Evolutionary conservation across 1,284 basidiomycete genomes (phyloP), one percentile per base, ranked within the genome.

Genomic region (Apiotrichum gracile): DNA sequence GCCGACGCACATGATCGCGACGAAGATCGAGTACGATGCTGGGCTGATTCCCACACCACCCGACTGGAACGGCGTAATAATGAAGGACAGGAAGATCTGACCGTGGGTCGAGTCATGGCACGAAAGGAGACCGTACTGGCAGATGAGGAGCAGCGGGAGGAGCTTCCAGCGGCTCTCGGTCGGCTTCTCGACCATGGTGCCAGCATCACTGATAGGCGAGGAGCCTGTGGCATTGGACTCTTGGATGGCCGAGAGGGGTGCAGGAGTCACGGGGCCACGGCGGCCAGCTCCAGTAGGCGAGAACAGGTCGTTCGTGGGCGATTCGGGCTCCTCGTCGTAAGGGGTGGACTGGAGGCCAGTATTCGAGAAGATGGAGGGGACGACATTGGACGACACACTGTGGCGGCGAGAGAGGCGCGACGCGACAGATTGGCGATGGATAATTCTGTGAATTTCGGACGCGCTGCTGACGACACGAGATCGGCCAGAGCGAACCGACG

Each of bases 31-130:
- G 64, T 76, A 77, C 48, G 70, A 65, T 19, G 74, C 73, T 0
- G 76, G 76, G 38, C 68, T 69, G 19, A 76, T 68, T 9, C 76
- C 76, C 27, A 77, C 63, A 34, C 76, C 76, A 6, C 76, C 76
- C 5, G 69, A 70, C 41, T 59, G 56, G 60, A 73, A 75, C 6
- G 70, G 68, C 12, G 73, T 70, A 19, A 74, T 67, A 37, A 77
- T 63, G 67, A 76, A 76, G 10, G 71, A 72, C 19, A 76, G 62
- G 66, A 74, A 77, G 22, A 76, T 58, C 53, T 76, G 74, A 52
- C 71, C 73, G 47, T 75, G 72, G 0, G 69, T 70, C 1, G 73
- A 75, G 50, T 72, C 72, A 55, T 77, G 75, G 29, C 75, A 58
- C 8, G 74, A 73, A 0, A 77, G 63, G 4, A 76, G 61, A 47